Evolutionary conservation across 2,329 filamentous ascomycete genomes (phyloP).

Genomic region (Keithomyces neogunnii): DNA sequence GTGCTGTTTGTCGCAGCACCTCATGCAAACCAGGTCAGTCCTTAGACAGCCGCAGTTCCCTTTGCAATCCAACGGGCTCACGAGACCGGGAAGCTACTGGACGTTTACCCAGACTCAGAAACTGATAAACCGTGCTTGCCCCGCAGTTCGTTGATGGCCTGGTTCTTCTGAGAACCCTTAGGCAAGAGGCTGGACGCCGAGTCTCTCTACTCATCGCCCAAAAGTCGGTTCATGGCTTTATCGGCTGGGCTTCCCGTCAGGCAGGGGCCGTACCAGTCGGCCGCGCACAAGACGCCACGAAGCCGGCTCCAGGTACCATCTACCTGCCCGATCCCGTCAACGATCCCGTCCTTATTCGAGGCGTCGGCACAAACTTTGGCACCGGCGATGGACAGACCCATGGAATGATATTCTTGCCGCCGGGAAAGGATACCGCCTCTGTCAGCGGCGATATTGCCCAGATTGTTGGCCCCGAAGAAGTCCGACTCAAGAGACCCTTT

Average conservation of each 20-base stretch:
- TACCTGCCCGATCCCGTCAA: slow-evolving; percentile 84
- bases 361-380: slow-evolving; percentile 77
- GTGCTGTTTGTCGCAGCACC: slow-evolving; percentile 94
- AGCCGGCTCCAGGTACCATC: slow-evolving; percentile 67
- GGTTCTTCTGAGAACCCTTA: slow-evolving; percentile 83
- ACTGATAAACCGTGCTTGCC: background rate
- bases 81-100: background rate
- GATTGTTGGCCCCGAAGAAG: slow-evolving; percentile 70
- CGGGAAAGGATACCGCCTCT: slow-evolving; percentile 65
- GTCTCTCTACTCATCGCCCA: slow-evolving; percentile 91
- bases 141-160: slow-evolving; percentile 86
- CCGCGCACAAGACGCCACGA: slow-evolving; percentile 81
- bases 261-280: slow-evolving; percentile 91
- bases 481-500: slow-evolving; percentile 82
- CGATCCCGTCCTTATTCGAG: slow-evolving; percentile 71
- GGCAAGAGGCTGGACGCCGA: slow-evolving; percentile 77
- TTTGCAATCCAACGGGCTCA: background rate
- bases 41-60: background rate
- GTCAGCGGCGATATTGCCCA: slow-evolving; percentile 78
- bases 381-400: slow-evolving; percentile 61
- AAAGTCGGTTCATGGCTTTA: slow-evolving; percentile 90
- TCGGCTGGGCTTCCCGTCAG: slow-evolving; percentile 76
- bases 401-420: slow-evolving; percentile 80
- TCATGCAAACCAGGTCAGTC: slow-evolving; percentile 81
- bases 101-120: too few species aligned